Evolutionary conservation across 176 grass and related monocot genomes (phyloP).

Genomic region (Eremochloa ophiuroides): DNA sequence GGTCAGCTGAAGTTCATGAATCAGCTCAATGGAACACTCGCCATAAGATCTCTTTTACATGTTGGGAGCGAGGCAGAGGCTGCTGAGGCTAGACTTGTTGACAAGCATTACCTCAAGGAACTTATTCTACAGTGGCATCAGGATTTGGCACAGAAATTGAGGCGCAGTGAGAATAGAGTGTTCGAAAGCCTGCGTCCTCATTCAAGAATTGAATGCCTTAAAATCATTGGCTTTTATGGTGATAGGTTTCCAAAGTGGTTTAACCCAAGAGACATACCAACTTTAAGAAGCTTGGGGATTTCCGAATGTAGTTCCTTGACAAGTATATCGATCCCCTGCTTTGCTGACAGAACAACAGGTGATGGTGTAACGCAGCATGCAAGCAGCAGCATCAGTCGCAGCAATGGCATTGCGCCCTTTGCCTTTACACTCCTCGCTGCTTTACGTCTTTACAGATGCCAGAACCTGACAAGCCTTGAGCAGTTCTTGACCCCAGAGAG

Average conservation of each 20-base stretch:
- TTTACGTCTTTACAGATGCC: not conserved
- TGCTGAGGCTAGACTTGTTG: constrained; percentile 30
- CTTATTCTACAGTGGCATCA: constrained; percentile 2
- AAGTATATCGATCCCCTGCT: not conserved
- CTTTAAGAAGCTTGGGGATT: not conserved
- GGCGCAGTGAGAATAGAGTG: not conserved
- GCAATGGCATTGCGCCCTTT: not conserved
- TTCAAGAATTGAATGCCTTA: not conserved
- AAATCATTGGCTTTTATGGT: not conserved
- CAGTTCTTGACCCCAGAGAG: too few relatives aligned
- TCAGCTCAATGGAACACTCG: constrained; percentile 18
- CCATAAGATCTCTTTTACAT: not conserved
- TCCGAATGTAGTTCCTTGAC: not conserved
- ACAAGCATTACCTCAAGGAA: constrained; percentile 26
- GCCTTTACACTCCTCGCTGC: not conserved
- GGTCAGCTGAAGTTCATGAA: constrained; percentile 38
- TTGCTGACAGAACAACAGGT: not conserved
- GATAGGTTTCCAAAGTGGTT: constrained; percentile 1
- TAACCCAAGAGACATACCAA: not conserved
- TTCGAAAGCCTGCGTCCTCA: not conserved
- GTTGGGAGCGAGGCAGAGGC: constrained; percentile 6
- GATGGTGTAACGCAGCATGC: not conserved
- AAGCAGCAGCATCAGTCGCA: not conserved
- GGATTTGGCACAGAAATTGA: not conserved
- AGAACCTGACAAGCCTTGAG: not conserved